Evolutionary conservation across 371 early-diverging fungal genomes (phyloP).

Genomic region (Actinomortierella ambigua): DNA sequence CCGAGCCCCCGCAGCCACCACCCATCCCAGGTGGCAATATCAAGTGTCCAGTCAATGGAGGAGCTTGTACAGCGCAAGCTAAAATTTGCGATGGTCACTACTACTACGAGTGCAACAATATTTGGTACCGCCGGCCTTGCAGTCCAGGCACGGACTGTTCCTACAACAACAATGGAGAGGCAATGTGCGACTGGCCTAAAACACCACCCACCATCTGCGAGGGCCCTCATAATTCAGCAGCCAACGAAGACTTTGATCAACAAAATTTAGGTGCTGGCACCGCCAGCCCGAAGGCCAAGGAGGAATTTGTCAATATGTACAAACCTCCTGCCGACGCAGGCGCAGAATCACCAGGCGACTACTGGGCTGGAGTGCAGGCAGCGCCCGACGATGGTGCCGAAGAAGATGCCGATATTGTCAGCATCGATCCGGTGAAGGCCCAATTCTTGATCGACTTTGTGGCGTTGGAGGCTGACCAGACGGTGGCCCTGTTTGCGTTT

Average conservation of each 20-base stretch:
- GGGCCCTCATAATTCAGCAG: constrained; percentile 9
- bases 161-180: constrained; percentile 10
- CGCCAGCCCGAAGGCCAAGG: constrained; percentile 13
- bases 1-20: not conserved
- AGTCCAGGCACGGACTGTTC: constrained; percentile 30
- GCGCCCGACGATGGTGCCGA: not conserved
- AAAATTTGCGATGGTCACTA: constrained; percentile 25
- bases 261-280: constrained; percentile 1
- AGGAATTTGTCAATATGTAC: constrained; percentile 9
- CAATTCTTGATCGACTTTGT: constrained; percentile 32
- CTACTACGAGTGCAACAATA: constrained; percentile 12
- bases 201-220: constrained; percentile 22
- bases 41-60: constrained; percentile 17
- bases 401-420: not conserved
- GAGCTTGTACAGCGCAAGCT: not conserved
- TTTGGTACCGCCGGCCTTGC: constrained; percentile 15
- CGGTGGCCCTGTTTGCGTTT: constrained; percentile 2
- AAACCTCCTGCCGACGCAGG: constrained; percentile 5
- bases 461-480: constrained; percentile 15
- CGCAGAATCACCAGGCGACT: not conserved
- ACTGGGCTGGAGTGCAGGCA: not conserved
- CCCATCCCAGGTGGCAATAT: no score
- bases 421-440: not conserved
- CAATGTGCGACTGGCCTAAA: constrained; percentile 22
- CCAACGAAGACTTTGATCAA: not conserved